Evolutionary conservation across 179 eudicot genomes (phyloP).

Genomic region (Nepenthes alata): DNA sequence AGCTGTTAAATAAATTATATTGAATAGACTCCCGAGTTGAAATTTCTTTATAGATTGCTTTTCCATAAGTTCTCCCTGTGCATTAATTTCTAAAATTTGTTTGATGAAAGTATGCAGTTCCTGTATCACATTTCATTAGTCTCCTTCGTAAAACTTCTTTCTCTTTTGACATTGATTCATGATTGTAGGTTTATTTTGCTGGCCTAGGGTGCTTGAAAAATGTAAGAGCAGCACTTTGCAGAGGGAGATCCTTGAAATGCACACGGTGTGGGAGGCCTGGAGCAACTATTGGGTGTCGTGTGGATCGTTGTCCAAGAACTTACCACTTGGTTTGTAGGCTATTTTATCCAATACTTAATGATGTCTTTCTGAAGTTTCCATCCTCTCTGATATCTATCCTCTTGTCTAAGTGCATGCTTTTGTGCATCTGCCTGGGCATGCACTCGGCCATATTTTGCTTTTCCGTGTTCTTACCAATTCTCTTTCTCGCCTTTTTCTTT

Average conservation of each 20-base stretch:
- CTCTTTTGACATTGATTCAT: slow-evolving; percentile 12
- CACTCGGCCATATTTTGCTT: too few relatives aligned
- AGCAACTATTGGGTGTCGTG: slow-evolving; percentile 98
- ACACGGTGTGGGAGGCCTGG: slow-evolving; percentile 88
- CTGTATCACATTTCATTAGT: not conserved
- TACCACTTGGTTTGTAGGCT: slow-evolving; percentile 70
- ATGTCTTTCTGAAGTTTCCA: not conserved
- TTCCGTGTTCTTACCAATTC: too few relatives aligned
- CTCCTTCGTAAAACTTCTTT: slow-evolving; percentile 1
- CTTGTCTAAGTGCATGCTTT: not conserved
- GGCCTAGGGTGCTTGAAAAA: slow-evolving; percentile 90
- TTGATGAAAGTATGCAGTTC: too few relatives aligned
- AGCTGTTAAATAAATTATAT: too few relatives aligned
- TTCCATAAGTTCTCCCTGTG: too few relatives aligned
- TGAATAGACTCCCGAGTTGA: too few relatives aligned
- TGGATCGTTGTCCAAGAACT: slow-evolving; percentile 95
- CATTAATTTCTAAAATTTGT: too few relatives aligned
- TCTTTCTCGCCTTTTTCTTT: too few relatives aligned
- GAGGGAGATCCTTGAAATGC: slow-evolving; percentile 88
- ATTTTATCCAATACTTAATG: not conserved
- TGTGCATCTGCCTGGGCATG: too few relatives aligned
- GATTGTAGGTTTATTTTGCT: slow-evolving; percentile 84
- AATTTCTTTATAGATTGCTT: too few relatives aligned
- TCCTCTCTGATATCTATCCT: too few relatives aligned
- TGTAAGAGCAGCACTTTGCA: slow-evolving; percentile 88